phyloP scores from a whole-genome alignment of 345 rosid genomes.

The Brassica nigra region DNA sequence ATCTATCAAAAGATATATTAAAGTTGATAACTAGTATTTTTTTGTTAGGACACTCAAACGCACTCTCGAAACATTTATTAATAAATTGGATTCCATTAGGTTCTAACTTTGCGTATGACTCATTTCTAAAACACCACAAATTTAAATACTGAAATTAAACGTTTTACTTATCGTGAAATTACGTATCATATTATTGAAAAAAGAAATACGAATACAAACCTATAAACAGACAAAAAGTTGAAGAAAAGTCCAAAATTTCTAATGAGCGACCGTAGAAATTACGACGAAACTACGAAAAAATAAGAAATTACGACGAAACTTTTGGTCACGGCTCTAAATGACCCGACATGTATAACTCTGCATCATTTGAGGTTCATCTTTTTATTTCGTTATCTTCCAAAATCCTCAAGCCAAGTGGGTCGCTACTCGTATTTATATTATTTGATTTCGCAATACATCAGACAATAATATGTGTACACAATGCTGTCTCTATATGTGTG shows the following conservation, averaged over 20 bases:
- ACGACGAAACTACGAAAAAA: slow-evolving; percentile 21
- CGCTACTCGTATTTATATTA: slow-evolving; percentile 26
- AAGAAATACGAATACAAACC: background rate
- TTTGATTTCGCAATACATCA: slow-evolving; percentile 11
- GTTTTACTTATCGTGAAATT: background rate
- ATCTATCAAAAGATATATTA: background rate
- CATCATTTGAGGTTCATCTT: slow-evolving; percentile 32
- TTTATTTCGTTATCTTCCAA: slow-evolving; percentile 36
- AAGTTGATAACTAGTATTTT: background rate
- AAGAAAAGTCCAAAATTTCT: slow-evolving; percentile 32
- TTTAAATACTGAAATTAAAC: background rate
- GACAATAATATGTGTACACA: slow-evolving; percentile 4
- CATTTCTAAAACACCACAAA: background rate
- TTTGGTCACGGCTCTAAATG: slow-evolving; percentile 40
- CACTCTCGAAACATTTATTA: slow-evolving; percentile 23
- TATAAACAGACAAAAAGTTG: slow-evolving; percentile 27
- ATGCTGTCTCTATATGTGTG: slow-evolving; percentile 38
- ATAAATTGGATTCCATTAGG: slow-evolving; percentile 9
- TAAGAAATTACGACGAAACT: slow-evolving; percentile 30
- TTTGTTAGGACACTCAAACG: slow-evolving; percentile 22
- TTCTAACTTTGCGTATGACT: background rate
- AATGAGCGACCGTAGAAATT: slow-evolving; percentile 26
- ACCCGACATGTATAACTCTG: slow-evolving; percentile 45
- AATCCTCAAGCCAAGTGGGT: slow-evolving; percentile 28
- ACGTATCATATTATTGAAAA: background rate